These are phyloP conservation scores for Wickerhamiella spandovensis DNA, from an alignment of 805 yeast genomes.

Conservation along the genomic window DNA sequence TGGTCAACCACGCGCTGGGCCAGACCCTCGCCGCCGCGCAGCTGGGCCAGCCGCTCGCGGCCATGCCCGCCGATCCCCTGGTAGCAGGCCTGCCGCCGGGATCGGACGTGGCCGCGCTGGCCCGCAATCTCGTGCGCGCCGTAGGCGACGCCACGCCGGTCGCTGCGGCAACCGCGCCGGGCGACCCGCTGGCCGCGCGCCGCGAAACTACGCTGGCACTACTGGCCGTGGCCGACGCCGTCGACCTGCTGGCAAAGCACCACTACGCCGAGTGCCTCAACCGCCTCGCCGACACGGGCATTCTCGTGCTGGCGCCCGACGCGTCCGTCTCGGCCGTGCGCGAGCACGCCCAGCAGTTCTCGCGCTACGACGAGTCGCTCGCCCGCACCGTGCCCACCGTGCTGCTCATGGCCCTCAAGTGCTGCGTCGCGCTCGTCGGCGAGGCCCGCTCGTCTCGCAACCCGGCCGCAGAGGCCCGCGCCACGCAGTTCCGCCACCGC, in stretches of 20 bases:
- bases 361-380: conserved; percentile 51
- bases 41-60: conserved; percentile 40
- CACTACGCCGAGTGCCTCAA: conserved; percentile 48
- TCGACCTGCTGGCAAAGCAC: conserved; percentile 41
- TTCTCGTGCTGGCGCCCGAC: conserved; percentile 45
- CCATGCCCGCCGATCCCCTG: conserved; percentile 18
- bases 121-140: conserved; percentile 26
- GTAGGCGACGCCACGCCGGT: conserved; percentile 23
- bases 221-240: conserved; percentile 52
- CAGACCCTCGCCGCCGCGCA: conserved; percentile 64
- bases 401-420: conserved; percentile 68
- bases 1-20: conserved; percentile 65
- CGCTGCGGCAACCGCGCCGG: conserved; percentile 44
- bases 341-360: conserved; percentile 53
- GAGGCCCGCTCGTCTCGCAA: conserved; percentile 23
- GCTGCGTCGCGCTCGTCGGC: conserved; percentile 41
- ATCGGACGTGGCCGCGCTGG: conserved; percentile 25
- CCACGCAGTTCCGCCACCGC: conserved; percentile 13
- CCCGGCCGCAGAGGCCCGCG: conserved; percentile 12
- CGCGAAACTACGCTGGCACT: conserved; percentile 54
- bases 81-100: conserved; percentile 4
- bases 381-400: conserved; percentile 70
- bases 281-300: conserved; percentile 42
- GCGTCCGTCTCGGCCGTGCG: conserved; percentile 44
- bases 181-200: conserved; percentile 32